These are phyloP conservation scores for Lenwebbia sp. DNA, from an alignment of 345 rosid species.

Conservation along the genomic window DNA sequence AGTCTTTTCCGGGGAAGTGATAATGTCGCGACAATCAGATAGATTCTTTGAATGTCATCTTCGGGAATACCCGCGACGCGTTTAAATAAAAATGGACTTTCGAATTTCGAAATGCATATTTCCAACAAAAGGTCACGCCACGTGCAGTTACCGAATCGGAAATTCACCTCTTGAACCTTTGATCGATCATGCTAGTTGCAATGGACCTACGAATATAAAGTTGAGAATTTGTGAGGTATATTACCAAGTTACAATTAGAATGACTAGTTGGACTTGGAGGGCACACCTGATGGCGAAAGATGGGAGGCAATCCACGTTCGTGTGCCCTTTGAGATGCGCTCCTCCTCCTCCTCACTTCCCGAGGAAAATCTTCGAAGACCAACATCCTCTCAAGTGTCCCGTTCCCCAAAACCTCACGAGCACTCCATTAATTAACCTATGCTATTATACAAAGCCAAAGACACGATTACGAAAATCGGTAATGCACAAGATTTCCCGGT, in stretches of 20 bases:
- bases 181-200: background rate
- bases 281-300: background rate
- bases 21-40: background rate
- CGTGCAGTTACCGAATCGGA: too few relatives aligned
- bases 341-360: background rate
- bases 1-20: background rate
- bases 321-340: background rate
- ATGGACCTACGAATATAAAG: background rate
- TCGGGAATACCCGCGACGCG: background rate
- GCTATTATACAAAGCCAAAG: background rate
- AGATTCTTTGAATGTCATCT: background rate
- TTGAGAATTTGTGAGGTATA: background rate
- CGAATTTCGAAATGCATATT: background rate
- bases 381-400: conserved; percentile 45
- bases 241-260: background rate
- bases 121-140: accelerated
- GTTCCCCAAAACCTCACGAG: conserved; percentile 62
- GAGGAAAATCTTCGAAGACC: conserved; percentile 45
- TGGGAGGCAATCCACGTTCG: background rate
- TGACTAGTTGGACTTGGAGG: background rate
- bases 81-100: background rate
- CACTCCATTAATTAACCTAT: background rate
- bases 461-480: background rate
- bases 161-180: background rate
- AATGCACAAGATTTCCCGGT: background rate